Conservation (phyloP, 768 basidiomycete species). For the Tulasnella sp. region DNA sequence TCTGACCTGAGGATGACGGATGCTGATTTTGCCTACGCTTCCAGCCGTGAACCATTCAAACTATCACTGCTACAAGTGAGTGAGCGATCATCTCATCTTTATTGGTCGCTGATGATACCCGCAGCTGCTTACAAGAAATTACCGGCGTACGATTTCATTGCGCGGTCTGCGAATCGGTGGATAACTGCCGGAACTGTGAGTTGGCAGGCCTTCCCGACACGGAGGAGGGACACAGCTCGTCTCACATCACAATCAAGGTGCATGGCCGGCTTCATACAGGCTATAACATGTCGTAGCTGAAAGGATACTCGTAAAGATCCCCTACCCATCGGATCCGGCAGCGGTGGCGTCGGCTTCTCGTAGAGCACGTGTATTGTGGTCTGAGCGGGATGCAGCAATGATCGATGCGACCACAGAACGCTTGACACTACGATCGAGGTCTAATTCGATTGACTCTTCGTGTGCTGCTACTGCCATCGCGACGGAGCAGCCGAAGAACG, state of each 20-base stretch:
- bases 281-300: background rate
- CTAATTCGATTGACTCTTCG: conserved; percentile 49
- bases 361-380: conserved; percentile 65
- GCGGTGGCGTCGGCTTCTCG: conserved; percentile 69
- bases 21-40: background rate
- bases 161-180: conserved; percentile 72
- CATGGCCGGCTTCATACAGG: conserved; percentile 5
- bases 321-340: conserved; percentile 60
- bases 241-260: conserved; percentile 93
- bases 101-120: no score
- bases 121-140: conserved; percentile 84
- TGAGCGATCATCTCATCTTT: conserved; percentile 19
- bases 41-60: conserved; percentile 67
- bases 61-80: conserved; percentile 80
- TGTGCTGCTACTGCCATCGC: conserved; percentile 55
- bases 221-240: conserved; percentile 68
- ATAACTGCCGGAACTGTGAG: conserved; percentile 82
- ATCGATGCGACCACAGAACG: conserved; percentile 33
- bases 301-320: conserved; percentile 46
- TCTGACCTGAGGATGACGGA: background rate
- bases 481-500: background rate
- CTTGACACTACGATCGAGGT: conserved; percentile 18
- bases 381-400: conserved; percentile 57
- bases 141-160: conserved; percentile 90
- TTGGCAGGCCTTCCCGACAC: conserved; percentile 72